These are phyloP conservation scores for Tuber magnatum DNA, from an alignment of 495 filamentous ascomycete species.

Conservation along the genomic window DNA sequence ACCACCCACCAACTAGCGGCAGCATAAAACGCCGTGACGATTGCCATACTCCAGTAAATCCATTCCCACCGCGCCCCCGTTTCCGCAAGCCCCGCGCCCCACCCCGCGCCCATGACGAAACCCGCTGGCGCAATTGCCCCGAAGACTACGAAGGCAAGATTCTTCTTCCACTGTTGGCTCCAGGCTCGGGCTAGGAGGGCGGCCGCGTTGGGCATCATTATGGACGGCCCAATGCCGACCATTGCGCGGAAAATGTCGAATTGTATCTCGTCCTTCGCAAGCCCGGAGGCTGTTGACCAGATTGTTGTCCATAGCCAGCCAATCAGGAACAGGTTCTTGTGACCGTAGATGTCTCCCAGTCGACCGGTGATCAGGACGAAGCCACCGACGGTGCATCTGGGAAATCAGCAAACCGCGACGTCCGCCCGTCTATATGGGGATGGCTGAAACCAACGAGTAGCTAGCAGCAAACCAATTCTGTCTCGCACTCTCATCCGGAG, in stretches of 20 bases:
- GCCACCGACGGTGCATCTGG: slow-evolving; percentile 51
- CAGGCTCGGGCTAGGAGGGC: slow-evolving; percentile 53
- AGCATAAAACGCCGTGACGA: slow-evolving; percentile 45
- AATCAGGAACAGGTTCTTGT: slow-evolving; percentile 54
- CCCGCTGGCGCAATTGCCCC: slow-evolving; percentile 57
- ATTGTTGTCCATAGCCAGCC: slow-evolving; percentile 58
- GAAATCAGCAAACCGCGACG: not conserved
- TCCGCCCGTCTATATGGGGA: not conserved
- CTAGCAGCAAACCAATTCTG: slow-evolving; percentile 44
- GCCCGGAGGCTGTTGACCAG: slow-evolving; percentile 52
- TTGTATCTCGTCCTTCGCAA: slow-evolving; percentile 46
- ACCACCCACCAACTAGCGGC: slow-evolving; percentile 46
- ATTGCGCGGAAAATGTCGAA: slow-evolving; percentile 56
- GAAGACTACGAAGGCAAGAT: slow-evolving; percentile 59
- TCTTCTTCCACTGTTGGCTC: slow-evolving; percentile 47
- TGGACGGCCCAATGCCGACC: slow-evolving; percentile 56
- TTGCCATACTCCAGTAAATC: slow-evolving; percentile 54
- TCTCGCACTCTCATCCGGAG: slow-evolving; percentile 4
- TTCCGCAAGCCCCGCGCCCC: slow-evolving; percentile 48
- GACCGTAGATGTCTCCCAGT: slow-evolving; percentile 59
- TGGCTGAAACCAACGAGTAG: slow-evolving; percentile 32
- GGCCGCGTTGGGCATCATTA: slow-evolving; percentile 56
- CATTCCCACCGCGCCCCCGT: slow-evolving; percentile 59
- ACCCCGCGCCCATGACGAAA: slow-evolving; percentile 47
- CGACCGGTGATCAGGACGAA: slow-evolving; percentile 60